Evolutionary conservation across 83 land plant species (phyloP), one percentile per base, ranked within the genome.

Genomic region (Isoetes engelmannii): DNA sequence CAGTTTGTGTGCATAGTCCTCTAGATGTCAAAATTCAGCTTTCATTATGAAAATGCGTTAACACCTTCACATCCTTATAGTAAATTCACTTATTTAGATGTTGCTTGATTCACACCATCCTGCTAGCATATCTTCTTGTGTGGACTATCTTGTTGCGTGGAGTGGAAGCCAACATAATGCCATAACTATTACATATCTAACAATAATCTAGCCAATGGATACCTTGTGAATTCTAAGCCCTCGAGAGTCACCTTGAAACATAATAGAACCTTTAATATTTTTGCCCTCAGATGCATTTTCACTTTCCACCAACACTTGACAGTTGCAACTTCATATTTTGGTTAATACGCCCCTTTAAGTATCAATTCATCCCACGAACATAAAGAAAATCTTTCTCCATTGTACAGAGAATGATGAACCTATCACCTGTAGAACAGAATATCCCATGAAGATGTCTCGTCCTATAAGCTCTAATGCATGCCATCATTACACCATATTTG

Each of bases 201-300:
- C n/a, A n/a, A n/a, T n/a, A n/a, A n/a, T n/a, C n/a, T n/a, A n/a
- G n/a, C n/a, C n/a, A n/a, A n/a, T n/a, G n/a, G 56, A 60, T 83
- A 89, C 98, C 82, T 89, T 92, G 59, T 80, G 81, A 57, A 92
- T 78, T 44, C 98, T 91, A 67, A 92, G 86, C 98, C 98, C 89
- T 61, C 89, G 87, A 21, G 98, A 87, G 65, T 92, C 98, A 5
- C 95, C 98, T 67, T 87, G 82, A 67, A 87, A 92, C 37, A 87
- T 80, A 66, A 92, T n/a, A 87, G 63, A 17, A 20, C 67, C 17
- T 44, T 46, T 15, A 6, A 70, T n/a, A n/a, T 47, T 47, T 73
- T 48, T 66, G 67, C 79, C 86, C 78, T 68, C 74, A 60, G 44
- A 68, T 59, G 77, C 78, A 69, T 61, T 80, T 95, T 91, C 87